These are phyloP conservation scores for Fusarium piperis DNA, from an alignment of 2,329 filamentous ascomycete species.

Conservation along the genomic window DNA sequence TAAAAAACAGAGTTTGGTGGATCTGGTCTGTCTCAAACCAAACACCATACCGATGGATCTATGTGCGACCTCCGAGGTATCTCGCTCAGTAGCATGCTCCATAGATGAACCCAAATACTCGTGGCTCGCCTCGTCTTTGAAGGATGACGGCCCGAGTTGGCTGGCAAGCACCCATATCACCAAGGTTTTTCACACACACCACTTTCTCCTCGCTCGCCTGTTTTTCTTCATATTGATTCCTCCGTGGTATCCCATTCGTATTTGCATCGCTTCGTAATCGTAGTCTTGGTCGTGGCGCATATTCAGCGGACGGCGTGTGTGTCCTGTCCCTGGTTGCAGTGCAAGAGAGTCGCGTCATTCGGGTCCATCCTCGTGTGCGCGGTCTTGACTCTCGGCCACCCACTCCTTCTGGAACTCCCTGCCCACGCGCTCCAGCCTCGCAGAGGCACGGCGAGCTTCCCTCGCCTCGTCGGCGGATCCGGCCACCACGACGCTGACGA, in stretches of 20 bases:
- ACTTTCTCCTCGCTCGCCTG: not conserved
- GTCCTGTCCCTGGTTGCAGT: not conserved
- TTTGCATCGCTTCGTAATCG: constrained; percentile 40
- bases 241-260: constrained; percentile 28
- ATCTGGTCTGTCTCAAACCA: not conserved
- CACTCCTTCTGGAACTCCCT: constrained; percentile 65
- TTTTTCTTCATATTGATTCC: constrained; percentile 4
- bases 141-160: not conserved
- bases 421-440: constrained; percentile 63
- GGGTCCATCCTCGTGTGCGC: constrained; percentile 35
- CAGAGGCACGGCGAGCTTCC: constrained; percentile 64
- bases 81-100: not conserved
- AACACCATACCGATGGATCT: constrained; percentile 3
- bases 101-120: not conserved
- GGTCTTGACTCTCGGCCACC: constrained; percentile 47
- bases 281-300: constrained; percentile 27
- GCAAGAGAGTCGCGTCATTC: constrained; percentile 33
- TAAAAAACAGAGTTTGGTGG: constrained; percentile 2
- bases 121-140: not conserved
- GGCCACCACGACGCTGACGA: constrained; percentile 66
- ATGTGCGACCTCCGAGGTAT: not conserved
- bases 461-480: constrained; percentile 56
- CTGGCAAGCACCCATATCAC: not conserved
- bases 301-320: not conserved
- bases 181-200: constrained; percentile 5